These are phyloP conservation scores for Microbotryum lychnidis-dioicae DNA, from an alignment of 1,284 basidiomycete genomes.

Conservation along the genomic window DNA sequence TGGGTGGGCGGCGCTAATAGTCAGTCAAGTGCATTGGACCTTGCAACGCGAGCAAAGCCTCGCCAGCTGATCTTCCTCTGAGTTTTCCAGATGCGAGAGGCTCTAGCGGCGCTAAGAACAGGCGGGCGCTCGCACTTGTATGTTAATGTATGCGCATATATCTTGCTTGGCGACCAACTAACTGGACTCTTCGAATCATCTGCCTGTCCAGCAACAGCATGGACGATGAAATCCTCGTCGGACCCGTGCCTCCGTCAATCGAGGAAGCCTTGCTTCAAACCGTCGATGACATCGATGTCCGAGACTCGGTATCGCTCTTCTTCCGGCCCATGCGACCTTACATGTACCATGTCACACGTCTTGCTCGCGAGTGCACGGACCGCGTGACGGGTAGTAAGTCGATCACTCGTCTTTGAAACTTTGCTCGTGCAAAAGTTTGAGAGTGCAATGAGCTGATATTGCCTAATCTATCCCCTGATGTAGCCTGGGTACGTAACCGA, in stretches of 20 bases:
- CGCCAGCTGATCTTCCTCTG: neutral
- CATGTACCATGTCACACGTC: conserved; percentile 18
- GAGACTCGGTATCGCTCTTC: conserved; percentile 28
- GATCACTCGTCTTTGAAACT: neutral
- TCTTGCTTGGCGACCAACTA: neutral
- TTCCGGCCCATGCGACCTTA: conserved; percentile 11
- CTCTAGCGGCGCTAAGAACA: conserved; percentile 20
- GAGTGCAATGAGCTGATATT: neutral
- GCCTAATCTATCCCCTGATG: too few relatives aligned
- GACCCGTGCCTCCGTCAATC: conserved; percentile 19
- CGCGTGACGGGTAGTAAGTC: conserved; percentile 25
- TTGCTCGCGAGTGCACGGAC: conserved; percentile 26
- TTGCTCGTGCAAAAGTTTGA: neutral
- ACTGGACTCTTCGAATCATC: neutral
- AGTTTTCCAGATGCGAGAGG: conserved; percentile 23
- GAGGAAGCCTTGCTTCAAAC: conserved; percentile 21
- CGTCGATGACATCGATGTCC: conserved; percentile 29
- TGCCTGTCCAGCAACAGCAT: conserved; percentile 8
- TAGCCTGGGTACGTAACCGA: conserved; percentile 21
- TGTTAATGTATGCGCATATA: neutral
- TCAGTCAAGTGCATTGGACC: neutral
- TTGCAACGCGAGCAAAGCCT: neutral
- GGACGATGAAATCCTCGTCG: conserved; percentile 26
- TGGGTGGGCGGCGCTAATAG: conserved; percentile 27
- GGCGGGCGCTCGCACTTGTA: conserved; percentile 28